These are phyloP conservation scores for Fragaria nilgerrensis DNA, from an alignment of 306 rosid species.

Conservation along the genomic window DNA sequence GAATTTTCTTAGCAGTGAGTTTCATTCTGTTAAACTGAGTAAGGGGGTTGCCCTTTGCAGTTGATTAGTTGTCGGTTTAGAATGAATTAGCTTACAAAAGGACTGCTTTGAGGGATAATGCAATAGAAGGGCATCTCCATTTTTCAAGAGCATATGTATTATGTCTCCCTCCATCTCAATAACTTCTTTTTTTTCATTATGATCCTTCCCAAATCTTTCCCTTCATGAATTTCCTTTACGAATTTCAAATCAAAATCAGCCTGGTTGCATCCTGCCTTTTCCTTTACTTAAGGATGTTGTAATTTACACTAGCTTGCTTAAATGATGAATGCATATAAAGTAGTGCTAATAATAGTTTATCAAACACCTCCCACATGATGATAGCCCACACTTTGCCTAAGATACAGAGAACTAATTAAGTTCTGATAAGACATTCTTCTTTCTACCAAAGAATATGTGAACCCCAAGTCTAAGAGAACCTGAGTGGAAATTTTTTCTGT, in stretches of 20 bases:
- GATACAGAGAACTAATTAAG: neutral
- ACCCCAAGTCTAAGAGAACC: conserved; percentile 23
- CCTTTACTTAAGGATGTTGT: conserved; percentile 39
- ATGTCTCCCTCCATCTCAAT: conserved; percentile 64
- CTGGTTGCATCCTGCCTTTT: conserved; percentile 29
- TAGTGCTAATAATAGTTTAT: conserved; percentile 25
- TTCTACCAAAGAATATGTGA: conserved; percentile 21
- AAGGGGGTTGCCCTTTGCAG: conserved; percentile 42
- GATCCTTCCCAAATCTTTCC: conserved; percentile 42
- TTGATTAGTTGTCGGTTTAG: conserved; percentile 52
- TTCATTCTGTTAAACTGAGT: conserved; percentile 18
- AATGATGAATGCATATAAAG: conserved; percentile 36
- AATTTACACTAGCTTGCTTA: conserved; percentile 23
- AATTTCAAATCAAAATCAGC: conserved; percentile 47
- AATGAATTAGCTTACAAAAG: conserved; percentile 37
- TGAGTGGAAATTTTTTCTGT: conserved; percentile 20
- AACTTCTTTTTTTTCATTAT: conserved; percentile 35
- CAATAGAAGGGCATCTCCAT: conserved; percentile 38
- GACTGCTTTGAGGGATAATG: conserved; percentile 40
- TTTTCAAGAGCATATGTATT: conserved; percentile 67
- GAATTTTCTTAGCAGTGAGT: conserved; percentile 15
- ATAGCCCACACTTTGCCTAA: conserved; percentile 10
- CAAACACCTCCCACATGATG: conserved; percentile 34
- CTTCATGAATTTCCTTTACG: conserved; percentile 43
- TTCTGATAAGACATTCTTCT: conserved; percentile 29